These are phyloP conservation scores for Rubia balearica DNA, from an alignment of 305 asterid genomes.

Conservation along the genomic window DNA sequence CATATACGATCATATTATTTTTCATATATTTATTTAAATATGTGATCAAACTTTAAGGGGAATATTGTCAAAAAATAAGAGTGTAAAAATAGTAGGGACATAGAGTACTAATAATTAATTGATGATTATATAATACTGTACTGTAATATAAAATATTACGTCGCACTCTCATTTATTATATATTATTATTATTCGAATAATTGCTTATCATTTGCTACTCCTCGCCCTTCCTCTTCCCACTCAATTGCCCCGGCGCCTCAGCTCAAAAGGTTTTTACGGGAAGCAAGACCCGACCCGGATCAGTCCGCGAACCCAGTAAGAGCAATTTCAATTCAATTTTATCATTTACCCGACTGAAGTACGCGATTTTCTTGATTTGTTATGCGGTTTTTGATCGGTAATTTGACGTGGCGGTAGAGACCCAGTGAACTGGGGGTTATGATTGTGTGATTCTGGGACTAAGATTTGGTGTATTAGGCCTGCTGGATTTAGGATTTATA, in stretches of 20 bases:
- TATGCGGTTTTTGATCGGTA: background rate
- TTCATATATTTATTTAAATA: too few relatives aligned
- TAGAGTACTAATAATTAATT: too few relatives aligned
- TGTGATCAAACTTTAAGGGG: too few relatives aligned
- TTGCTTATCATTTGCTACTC: conserved; percentile 31
- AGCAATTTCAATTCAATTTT: conserved; percentile 11
- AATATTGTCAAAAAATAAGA: too few relatives aligned
- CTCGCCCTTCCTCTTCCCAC: conserved; percentile 26
- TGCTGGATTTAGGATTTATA: background rate
- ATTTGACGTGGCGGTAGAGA: background rate
- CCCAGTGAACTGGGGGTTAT: too few relatives aligned
- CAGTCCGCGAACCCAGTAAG: conserved; percentile 38
- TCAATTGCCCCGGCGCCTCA: conserved; percentile 19
- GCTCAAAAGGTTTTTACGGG: conserved; percentile 12
- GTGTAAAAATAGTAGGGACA: too few relatives aligned
- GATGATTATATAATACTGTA: too few relatives aligned
- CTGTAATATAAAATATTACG: background rate
- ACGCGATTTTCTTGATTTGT: conserved; percentile 2
- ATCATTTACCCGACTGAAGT: background rate
- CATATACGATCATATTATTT: too few relatives aligned
- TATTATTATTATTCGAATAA: conserved; percentile 12
- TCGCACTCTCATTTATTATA: background rate
- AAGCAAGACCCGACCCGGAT: conserved; percentile 30
- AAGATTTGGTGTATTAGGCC: background rate
- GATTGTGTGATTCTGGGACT: background rate